Conservation (phyloP, 2,329 filamentous ascomycete species). For the Trematosphaeria pertusa region DNA sequence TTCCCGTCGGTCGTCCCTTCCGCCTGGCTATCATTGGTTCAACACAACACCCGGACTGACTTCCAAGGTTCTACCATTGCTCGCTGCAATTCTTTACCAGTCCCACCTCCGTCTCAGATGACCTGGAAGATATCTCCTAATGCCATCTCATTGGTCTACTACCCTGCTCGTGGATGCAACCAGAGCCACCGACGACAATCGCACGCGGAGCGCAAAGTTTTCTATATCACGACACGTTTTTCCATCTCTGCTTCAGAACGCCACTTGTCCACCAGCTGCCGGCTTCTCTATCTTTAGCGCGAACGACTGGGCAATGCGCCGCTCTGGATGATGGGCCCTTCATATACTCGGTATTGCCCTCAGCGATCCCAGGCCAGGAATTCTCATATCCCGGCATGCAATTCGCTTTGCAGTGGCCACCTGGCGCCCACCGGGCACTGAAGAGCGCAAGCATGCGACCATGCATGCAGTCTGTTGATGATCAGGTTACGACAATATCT, state of each 20-base stretch:
- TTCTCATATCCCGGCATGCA: too few relatives aligned
- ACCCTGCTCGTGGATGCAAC: too few relatives aligned
- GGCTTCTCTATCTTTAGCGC: not conserved
- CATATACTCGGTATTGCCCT: not conserved
- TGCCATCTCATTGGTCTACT: too few relatives aligned
- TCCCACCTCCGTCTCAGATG: too few relatives aligned
- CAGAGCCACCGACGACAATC: not conserved
- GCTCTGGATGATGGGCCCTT: not conserved
- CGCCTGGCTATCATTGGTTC: too few relatives aligned
- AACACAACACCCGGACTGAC: too few relatives aligned
- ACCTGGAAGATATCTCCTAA: too few relatives aligned
- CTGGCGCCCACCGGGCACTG: not conserved
- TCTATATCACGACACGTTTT: not conserved
- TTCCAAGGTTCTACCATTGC: too few relatives aligned
- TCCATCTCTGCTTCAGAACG: not conserved
- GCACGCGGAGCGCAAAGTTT: not conserved
- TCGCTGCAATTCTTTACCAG: too few relatives aligned
- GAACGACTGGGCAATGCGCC: slow-evolving; percentile 10
- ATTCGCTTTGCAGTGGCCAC: too few relatives aligned
- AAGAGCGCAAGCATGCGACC: not conserved
- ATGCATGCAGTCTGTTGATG: not conserved
- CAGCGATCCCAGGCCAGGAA: not conserved
- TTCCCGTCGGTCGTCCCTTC: too few relatives aligned
- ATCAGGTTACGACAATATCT: not conserved
- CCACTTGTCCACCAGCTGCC: slow-evolving; percentile 1